phyloP scores from a whole-genome alignment of 2,329 filamentous ascomycete genomes.

The Coleophoma crateriformis region DNA sequence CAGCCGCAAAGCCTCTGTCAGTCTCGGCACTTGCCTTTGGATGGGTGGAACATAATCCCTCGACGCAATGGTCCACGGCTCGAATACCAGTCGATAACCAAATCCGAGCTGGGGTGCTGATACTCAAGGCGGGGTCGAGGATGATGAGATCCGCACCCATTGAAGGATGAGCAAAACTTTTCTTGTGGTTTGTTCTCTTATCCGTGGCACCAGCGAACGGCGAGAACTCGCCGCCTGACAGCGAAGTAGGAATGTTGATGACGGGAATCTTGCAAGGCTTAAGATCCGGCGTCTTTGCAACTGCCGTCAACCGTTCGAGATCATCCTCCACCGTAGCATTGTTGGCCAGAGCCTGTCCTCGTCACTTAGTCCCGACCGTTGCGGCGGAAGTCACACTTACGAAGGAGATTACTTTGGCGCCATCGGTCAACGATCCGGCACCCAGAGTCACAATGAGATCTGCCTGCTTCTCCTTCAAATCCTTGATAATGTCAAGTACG shows the following conservation, averaged over 20 bases:
- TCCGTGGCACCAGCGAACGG: conserved; percentile 34
- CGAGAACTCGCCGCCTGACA: conserved; percentile 36
- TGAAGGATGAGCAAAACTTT: conserved; percentile 23
- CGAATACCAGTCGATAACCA: conserved; percentile 55
- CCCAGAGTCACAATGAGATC: conserved; percentile 28
- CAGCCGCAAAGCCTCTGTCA: conserved; percentile 11
- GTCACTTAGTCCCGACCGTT: neutral
- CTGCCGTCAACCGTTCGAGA: conserved; percentile 7
- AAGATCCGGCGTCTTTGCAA: conserved; percentile 5
- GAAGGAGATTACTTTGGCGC: conserved; percentile 24
- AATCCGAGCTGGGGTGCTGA: conserved; percentile 43
- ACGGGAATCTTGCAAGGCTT: conserved; percentile 24
- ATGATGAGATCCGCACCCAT: conserved; percentile 46
- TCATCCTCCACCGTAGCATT: conserved; percentile 10
- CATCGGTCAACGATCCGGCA: conserved; percentile 26
- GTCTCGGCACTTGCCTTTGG: conserved; percentile 7
- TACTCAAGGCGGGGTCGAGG: conserved; percentile 45
- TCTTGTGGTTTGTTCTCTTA: conserved; percentile 14
- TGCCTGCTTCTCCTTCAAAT: conserved; percentile 15
- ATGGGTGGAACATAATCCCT: conserved; percentile 41
- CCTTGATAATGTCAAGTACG: conserved; percentile 22
- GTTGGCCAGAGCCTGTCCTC: conserved; percentile 17
- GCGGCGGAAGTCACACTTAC: conserved; percentile 5
- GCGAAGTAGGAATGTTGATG: conserved; percentile 34
- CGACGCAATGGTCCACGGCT: conserved; percentile 52